Percentiles rank a stretch among this genome's conserved stretches.
Conservation (phyloP, 768 basidiomycete species). For the Lentinula boryana region DNA sequence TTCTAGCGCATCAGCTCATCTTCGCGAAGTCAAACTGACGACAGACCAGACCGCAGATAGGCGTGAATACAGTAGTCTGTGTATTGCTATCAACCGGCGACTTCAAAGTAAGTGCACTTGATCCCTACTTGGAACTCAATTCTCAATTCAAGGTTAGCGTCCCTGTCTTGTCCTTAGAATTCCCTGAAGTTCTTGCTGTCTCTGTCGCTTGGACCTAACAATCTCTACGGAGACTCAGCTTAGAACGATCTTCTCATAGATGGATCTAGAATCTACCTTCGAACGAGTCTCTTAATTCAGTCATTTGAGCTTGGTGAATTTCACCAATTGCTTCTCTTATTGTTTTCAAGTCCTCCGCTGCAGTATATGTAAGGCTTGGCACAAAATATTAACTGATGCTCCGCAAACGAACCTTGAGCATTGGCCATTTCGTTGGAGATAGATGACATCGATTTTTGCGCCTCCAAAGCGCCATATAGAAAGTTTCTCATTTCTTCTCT, state of each 20-base stretch:
- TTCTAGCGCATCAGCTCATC: too few relatives aligned
- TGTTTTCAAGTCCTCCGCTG: not conserved
- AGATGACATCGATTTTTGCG: not conserved
- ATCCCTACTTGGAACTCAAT: too few relatives aligned
- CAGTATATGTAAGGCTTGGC: too few relatives aligned
- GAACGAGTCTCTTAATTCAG: not conserved
- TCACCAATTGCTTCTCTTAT: not conserved
- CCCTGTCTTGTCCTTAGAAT: not conserved
- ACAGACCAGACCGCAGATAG: too few relatives aligned
- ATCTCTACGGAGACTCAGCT: not conserved
- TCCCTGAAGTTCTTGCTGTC: not conserved
- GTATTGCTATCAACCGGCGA: too few relatives aligned
- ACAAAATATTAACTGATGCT: not conserved
- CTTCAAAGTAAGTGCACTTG: too few relatives aligned
- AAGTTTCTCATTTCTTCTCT: not conserved
- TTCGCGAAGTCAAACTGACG: too few relatives aligned
- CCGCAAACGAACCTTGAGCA: conserved; percentile 1
- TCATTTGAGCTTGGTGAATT: not conserved
- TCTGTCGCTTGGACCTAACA: not conserved
- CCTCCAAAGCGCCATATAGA: not conserved
- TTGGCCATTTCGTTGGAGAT: not conserved
- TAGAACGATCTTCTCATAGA: not conserved
- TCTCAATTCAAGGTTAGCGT: not conserved
- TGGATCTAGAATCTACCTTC: not conserved
- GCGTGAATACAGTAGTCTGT: too few relatives aligned